phyloP scores from a whole-genome alignment of 78 protist genomes.

The Protostelium mycophagum region DNA sequence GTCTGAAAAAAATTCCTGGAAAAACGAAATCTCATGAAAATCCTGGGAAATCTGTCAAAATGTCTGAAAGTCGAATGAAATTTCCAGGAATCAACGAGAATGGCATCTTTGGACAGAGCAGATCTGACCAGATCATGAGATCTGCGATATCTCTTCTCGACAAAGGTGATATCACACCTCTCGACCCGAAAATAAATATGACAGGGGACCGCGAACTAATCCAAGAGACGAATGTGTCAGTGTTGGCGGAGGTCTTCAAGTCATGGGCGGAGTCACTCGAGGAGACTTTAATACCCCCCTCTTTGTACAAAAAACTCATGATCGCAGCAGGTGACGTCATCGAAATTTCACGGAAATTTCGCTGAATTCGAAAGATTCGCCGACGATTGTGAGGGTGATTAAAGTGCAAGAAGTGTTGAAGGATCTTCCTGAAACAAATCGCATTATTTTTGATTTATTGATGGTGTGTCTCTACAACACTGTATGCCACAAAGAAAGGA shows the following conservation, averaged over 20 bases:
- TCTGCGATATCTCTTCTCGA: no score
- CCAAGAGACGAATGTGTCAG: not conserved
- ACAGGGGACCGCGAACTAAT: not conserved
- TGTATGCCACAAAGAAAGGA: not conserved
- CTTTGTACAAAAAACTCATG: not conserved
- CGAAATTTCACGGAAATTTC: not conserved
- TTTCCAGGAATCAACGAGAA: not conserved
- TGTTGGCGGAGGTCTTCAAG: not conserved
- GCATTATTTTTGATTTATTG: not conserved
- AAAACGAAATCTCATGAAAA: no score
- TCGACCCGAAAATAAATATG: no score
- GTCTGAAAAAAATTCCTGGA: no score
- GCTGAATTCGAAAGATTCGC: no score
- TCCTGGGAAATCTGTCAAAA: no score
- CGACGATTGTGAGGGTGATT: no score
- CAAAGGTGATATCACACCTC: no score
- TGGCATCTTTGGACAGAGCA: not conserved
- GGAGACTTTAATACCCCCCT: not conserved
- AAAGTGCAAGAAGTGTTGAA: not conserved
- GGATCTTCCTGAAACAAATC: not conserved
- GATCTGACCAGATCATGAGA: no score
- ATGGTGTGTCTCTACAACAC: not conserved
- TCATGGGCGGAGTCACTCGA: not conserved
- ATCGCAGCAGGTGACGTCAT: not conserved
- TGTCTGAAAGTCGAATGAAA: no score